Percentiles rank a stretch among this genome's conserved stretches.
Evolutionary conservation across 139 green algal species (phyloP).

Genomic region (Closterium sp.): DNA sequence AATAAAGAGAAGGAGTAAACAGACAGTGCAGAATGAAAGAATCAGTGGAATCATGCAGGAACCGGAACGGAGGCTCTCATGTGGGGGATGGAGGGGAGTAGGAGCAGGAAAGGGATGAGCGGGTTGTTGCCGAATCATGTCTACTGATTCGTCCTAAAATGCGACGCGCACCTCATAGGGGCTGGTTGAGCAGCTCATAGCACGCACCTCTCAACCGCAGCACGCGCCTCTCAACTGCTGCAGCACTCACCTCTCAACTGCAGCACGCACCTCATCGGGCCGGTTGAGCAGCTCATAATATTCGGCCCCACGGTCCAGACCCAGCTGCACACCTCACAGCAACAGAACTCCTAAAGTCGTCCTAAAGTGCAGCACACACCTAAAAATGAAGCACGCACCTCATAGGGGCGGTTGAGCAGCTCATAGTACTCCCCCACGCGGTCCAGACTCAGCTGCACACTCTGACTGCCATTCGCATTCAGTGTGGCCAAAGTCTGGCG

Average conservation of each 20-base stretch:
- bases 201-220: conserved; percentile 11
- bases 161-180: conserved; percentile 9
- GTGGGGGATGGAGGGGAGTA: background rate
- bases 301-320: conserved; percentile 25
- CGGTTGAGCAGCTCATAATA: conserved; percentile 37
- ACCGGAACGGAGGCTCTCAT: background rate
- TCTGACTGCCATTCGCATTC: background rate
- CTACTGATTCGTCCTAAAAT: no score
- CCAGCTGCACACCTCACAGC: background rate
- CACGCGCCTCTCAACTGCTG: background rate
- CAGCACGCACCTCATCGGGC: conserved; percentile 8
- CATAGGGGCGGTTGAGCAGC: conserved; percentile 27
- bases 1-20: background rate
- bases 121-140: no score
- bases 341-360: no score
- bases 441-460: conserved; percentile 38
- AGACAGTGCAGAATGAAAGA: background rate
- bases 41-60: background rate
- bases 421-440: conserved; percentile 37
- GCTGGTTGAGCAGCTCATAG: conserved; percentile 34
- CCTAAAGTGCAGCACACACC: background rate
- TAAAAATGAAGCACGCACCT: no score
- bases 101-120: background rate
- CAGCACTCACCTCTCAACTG: no score
- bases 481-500: conserved; percentile 19